Evolutionary conservation across 176 grass and related monocot species (phyloP), one percentile per base, ranked within the genome.

Genomic region (Pontederia crassipes): DNA sequence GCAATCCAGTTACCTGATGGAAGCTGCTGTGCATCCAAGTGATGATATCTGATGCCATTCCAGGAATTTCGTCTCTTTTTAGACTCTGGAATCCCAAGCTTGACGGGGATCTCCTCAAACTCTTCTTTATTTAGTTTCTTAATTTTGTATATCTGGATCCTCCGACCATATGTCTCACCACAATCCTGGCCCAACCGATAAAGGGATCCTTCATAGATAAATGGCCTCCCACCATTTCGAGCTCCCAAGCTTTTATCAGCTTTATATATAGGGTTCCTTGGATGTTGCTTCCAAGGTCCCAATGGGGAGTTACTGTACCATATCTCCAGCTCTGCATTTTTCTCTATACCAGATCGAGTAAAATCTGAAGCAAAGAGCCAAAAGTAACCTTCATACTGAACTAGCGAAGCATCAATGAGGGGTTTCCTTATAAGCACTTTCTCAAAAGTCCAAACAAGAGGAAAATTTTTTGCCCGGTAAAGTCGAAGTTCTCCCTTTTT

Each of bases 301-400:
- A 98, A 76, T 62, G 84, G 87, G 20, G 93, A 88, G 29, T 54
- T 73, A 61, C 87, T 88, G 79, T 98, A 83, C 87, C 87, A 98
- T 63, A 98, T 98, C 78, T 98, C 93, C 75, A 98, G 87, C 68
- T 98, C 93, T 32, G 93, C 93, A 17, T 98, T 98, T 77, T 98
- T 98, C 57, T 92, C 93, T 48, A 78, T 81, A 32, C 93, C 93
- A 73, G 70, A 67, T 8, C 81, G 79, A 16, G 68, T 98, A 80
- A 98, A 92, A 72, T 98, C 93, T 45, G 93, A 98, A 71, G 76
- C 84, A 28, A 98, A 98, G 28, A 98, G 20, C 84, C 87, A 98
- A 80, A 83, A 98, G 11, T 76, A 58, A 14, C 71, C 93, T 14
- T 83, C 81, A 59, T 77, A 86, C 47, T 98, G 84, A 62, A 98